Evolutionary conservation across 2,329 filamentous ascomycete species (phyloP).

Genomic region (Colletotrichum sp.): DNA sequence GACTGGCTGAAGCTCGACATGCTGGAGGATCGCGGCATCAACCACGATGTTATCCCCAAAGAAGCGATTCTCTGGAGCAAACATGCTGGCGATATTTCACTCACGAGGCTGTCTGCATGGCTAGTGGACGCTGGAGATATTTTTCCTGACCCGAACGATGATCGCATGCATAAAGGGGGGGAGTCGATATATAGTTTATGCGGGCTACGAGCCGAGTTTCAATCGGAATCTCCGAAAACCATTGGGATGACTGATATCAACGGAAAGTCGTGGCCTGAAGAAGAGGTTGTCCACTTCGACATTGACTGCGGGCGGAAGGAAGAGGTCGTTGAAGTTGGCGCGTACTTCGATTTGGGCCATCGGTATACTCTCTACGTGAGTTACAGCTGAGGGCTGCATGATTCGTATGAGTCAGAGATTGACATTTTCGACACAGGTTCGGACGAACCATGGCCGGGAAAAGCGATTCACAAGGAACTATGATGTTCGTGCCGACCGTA

Average conservation of each 20-base stretch:
- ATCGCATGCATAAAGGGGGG: not conserved
- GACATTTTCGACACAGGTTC: not conserved
- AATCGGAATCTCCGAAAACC: not conserved
- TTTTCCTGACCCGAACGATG: not conserved
- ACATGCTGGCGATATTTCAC: not conserved
- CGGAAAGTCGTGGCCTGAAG: not conserved
- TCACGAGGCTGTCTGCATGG: not conserved
- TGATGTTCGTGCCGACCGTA: not conserved
- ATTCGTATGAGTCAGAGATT: not conserved
- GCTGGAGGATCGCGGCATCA: not conserved
- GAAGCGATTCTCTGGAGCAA: not conserved
- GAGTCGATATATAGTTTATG: not conserved
- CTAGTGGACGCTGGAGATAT: not conserved
- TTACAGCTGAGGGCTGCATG: not conserved
- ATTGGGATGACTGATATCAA: not conserved
- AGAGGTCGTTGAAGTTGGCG: not conserved
- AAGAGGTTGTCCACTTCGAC: not conserved
- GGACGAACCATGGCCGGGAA: not conserved
- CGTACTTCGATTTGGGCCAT: not conserved
- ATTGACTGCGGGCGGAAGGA: not conserved
- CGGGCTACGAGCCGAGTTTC: not conserved
- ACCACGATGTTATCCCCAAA: not conserved
- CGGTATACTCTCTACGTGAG: not conserved
- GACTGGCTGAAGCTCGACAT: not conserved
- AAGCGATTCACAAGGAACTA: not conserved